Evolutionary conservation across 108 stramenopile genomes (phyloP).

Genomic region (Pseudonitzschia pungens): DNA sequence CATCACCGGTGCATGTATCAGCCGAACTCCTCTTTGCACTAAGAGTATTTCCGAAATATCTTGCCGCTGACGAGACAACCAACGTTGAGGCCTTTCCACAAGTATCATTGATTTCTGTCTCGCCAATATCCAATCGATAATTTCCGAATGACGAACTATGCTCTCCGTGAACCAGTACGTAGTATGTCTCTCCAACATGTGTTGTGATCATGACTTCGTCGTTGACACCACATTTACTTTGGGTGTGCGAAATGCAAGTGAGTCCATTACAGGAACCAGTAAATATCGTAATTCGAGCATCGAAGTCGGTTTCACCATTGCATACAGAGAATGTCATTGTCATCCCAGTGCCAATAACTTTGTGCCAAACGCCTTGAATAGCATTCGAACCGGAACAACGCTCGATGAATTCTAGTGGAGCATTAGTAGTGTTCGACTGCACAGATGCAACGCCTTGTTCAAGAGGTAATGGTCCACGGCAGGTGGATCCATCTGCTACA

Average conservation of each 20-base stretch:
- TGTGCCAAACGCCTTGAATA: constrained; percentile 34
- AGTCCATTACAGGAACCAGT: constrained; percentile 22
- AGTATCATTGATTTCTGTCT: constrained; percentile 12
- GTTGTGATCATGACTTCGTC: constrained; percentile 13
- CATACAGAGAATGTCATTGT: constrained; percentile 29
- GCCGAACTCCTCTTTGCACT: constrained; percentile 5
- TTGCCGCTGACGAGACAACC: background rate
- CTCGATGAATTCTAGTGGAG: background rate
- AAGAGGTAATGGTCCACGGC: constrained; percentile 10
- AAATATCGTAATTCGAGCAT: constrained; percentile 32
- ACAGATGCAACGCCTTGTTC: constrained; percentile 7
- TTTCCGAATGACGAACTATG: constrained; percentile 7
- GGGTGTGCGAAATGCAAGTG: constrained; percentile 2
- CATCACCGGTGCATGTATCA: background rate
- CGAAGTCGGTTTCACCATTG: constrained; percentile 25
- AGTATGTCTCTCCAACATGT: constrained; percentile 24
- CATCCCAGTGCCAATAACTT: constrained; percentile 24
- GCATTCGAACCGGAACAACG: constrained; percentile 6
- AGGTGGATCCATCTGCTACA: constrained; percentile 10
- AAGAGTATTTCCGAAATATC: constrained; percentile 23
- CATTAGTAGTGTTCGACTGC: constrained; percentile 5
- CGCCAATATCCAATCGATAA: constrained; percentile 20
- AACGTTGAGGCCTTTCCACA: constrained; percentile 20
- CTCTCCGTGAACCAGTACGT: constrained; percentile 30
- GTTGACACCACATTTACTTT: constrained; percentile 17